phyloP scores from a whole-genome alignment of 164 flowering plant genomes.

The Warburgia ugandensis region DNA sequence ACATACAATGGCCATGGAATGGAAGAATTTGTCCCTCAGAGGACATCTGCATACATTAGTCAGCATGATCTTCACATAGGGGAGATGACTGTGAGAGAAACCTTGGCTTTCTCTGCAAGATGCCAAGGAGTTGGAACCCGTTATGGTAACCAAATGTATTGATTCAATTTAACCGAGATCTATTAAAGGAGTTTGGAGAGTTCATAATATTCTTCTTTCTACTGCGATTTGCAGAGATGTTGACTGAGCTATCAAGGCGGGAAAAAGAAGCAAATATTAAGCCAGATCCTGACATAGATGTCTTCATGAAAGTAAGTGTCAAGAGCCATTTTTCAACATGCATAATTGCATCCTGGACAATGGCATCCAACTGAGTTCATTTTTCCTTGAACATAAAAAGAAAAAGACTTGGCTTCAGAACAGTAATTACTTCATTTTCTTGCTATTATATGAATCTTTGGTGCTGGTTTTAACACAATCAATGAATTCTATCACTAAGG shows the following conservation, averaged over 20 bases:
- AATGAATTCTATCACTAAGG: no score
- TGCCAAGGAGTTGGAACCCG: conserved; percentile 92
- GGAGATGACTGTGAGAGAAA: conserved; percentile 98
- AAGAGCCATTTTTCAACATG: not conserved
- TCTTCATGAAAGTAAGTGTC: conserved; percentile 77
- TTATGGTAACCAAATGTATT: conserved; percentile 40
- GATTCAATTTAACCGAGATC: not conserved
- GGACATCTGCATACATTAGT: conserved; percentile 86
- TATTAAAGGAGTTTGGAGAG: no score
- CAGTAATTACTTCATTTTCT: no score
- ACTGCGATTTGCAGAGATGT: conserved; percentile 58
- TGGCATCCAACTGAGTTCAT: not conserved
- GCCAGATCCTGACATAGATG: conserved; percentile 97
- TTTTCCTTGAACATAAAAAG: not conserved
- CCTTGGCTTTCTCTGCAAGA: conserved; percentile 74
- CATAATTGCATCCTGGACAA: not conserved
- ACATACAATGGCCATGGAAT: conserved; percentile 78
- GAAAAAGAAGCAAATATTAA: conserved; percentile 77
- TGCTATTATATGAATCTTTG: no score
- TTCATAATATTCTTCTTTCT: conserved; percentile 1
- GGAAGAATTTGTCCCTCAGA: conserved; percentile 75
- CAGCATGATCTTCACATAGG: conserved; percentile 86
- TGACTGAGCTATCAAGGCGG: conserved; percentile 83
- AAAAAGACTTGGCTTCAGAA: no score
- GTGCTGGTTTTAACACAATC: no score